phyloP scores from a whole-genome alignment of 148 eudicot genomes.

The Arbutus unedo region DNA sequence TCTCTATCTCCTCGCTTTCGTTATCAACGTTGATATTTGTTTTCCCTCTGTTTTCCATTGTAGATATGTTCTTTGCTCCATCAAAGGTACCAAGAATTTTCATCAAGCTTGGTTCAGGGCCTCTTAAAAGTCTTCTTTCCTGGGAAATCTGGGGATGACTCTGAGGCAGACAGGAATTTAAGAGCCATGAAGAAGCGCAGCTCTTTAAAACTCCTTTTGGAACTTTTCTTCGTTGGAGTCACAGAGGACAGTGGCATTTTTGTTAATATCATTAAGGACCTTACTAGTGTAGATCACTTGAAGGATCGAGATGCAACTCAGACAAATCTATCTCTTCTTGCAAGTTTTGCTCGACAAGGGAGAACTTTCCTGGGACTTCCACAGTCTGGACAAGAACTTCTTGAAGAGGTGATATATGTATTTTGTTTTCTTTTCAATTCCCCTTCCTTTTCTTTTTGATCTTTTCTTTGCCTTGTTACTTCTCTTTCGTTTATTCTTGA shows the following conservation, averaged over 20 bases:
- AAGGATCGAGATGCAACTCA: slow-evolving; percentile 95
- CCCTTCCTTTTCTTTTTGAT: neutral
- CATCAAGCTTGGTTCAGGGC: slow-evolving; percentile 74
- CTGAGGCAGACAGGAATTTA: slow-evolving; percentile 69
- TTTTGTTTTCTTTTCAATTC: neutral
- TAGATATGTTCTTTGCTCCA: slow-evolving; percentile 96
- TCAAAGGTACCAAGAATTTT: slow-evolving; percentile 88
- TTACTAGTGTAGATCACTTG: slow-evolving; percentile 70
- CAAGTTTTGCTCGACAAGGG: slow-evolving; percentile 94
- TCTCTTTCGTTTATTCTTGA: neutral
- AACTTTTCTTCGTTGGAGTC: slow-evolving; percentile 89
- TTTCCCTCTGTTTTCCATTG: neutral
- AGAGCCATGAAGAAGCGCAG: slow-evolving; percentile 97
- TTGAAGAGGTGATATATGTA: slow-evolving; percentile 61
- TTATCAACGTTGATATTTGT: neutral
- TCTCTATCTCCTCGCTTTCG: neutral
- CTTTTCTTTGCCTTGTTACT: neutral
- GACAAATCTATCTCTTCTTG: slow-evolving; percentile 87
- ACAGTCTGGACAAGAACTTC: slow-evolving; percentile 64
- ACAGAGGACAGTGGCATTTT: slow-evolving; percentile 75
- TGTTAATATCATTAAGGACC: slow-evolving; percentile 79
- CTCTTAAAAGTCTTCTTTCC: slow-evolving; percentile 72
- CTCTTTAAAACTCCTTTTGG: slow-evolving; percentile 85
- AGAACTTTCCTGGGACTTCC: slow-evolving; percentile 87
- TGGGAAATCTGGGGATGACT: slow-evolving; percentile 80